Evolutionary conservation across 371 early-diverging fungal genomes (phyloP).

Genomic region (Syncephalastrum sp.): DNA sequence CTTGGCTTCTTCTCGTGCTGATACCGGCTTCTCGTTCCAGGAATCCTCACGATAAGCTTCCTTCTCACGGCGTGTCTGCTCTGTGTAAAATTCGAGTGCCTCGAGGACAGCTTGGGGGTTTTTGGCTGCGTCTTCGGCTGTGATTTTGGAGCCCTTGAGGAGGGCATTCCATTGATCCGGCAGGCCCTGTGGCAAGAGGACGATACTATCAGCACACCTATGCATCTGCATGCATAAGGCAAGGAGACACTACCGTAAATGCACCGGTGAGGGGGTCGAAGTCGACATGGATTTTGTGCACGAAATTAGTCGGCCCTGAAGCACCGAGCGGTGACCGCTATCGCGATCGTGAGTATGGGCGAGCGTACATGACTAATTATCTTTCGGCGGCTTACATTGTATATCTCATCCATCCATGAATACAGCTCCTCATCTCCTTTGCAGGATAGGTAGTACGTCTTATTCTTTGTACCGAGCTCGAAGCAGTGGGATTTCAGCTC

Average conservation of each 20-base stretch:
- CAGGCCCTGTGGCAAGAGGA: constrained; percentile 62
- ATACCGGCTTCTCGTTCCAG: constrained; percentile 3
- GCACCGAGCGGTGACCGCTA: constrained; percentile 51
- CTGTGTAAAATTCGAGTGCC: constrained; percentile 94
- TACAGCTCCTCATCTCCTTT: constrained; percentile 83
- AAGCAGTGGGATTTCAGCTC: constrained; percentile 77
- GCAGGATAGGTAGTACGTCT: constrained; percentile 71
- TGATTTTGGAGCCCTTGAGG: constrained; percentile 85
- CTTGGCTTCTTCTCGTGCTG: not conserved
- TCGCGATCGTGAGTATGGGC: constrained; percentile 2
- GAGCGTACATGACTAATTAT: not conserved
- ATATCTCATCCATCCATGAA: constrained; percentile 86
- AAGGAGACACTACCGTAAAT: constrained; percentile 60
- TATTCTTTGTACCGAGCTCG: constrained; percentile 73
- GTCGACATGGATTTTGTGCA: constrained; percentile 86
- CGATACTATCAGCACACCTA: not conserved
- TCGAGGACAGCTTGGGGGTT: constrained; percentile 96
- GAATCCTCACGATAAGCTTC: constrained; percentile 41
- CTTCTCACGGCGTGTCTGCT: constrained; percentile 59
- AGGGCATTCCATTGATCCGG: constrained; percentile 93
- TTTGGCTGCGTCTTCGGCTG: constrained; percentile 91
- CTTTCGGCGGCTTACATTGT: constrained; percentile 48
- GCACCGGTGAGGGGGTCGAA: constrained; percentile 80
- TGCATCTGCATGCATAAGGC: not conserved
- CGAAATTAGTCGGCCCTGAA: constrained; percentile 82